Evolutionary conservation across 139 green algal species (phyloP).

Genomic region (Coelastrella sp.): DNA sequence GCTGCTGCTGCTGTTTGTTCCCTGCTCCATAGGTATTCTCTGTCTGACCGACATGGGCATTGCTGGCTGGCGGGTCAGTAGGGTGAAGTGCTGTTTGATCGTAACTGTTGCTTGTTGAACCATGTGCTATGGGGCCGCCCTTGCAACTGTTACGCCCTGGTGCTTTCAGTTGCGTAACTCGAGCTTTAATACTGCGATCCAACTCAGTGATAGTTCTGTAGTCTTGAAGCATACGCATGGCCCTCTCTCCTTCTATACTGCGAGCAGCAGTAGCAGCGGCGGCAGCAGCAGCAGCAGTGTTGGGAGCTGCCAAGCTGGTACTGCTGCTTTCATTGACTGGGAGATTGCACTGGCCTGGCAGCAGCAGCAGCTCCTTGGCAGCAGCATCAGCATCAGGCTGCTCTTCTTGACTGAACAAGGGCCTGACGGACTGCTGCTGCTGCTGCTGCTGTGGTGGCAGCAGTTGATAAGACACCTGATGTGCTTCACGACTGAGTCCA

Average conservation of each 20-base stretch:
- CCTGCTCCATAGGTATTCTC: too few relatives aligned
- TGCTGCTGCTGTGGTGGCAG: too few relatives aligned
- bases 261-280: neutral
- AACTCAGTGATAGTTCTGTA: constrained; percentile 10
- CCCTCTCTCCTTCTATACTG: constrained; percentile 7
- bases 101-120: neutral
- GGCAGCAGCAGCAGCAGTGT: neutral
- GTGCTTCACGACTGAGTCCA: too few relatives aligned
- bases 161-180: constrained; percentile 4
- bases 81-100: too few relatives aligned
- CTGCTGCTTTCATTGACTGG: constrained; percentile 5
- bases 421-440: neutral
- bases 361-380: neutral
- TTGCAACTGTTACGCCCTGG: neutral
- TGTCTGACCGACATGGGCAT: too few relatives aligned
- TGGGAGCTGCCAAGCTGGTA: neutral
- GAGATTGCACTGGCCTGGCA: neutral
- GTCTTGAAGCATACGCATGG: constrained; percentile 36
- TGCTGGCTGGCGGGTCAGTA: too few relatives aligned
- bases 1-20: too few relatives aligned
- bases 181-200: neutral
- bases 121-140: neutral
- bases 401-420: neutral
- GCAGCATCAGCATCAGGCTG: neutral
- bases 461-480: too few relatives aligned